These are phyloP conservation scores for Ogataea minuta DNA, from an alignment of 805 yeast genomes.

Conservation along the genomic window DNA sequence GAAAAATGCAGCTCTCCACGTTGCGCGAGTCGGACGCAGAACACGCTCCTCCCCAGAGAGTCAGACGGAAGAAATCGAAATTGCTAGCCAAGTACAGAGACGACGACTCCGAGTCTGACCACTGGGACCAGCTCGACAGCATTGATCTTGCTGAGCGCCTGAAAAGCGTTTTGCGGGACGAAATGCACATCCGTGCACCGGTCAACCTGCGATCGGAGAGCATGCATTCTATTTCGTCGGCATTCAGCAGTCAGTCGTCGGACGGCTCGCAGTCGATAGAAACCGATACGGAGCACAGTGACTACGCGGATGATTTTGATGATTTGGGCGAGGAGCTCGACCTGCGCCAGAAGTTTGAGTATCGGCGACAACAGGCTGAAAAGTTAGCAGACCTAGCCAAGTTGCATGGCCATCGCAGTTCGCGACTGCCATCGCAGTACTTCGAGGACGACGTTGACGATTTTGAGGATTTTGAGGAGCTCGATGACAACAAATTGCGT, in stretches of 20 bases:
- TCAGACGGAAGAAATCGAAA: slow-evolving; percentile 6
- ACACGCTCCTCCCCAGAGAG: slow-evolving; percentile 13
- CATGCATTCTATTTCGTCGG: slow-evolving; percentile 25
- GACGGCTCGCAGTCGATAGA: slow-evolving; percentile 24
- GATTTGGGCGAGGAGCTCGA: slow-evolving; percentile 18
- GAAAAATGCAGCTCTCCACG: slow-evolving; percentile 20
- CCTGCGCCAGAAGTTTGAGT: slow-evolving; percentile 17
- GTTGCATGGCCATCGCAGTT: no score
- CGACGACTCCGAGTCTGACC: slow-evolving; percentile 12
- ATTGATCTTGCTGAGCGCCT: slow-evolving; percentile 16
- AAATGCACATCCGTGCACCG: no score
- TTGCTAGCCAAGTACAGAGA: slow-evolving; percentile 23
- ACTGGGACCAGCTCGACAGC: slow-evolving; percentile 22
- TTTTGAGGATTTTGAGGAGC: slow-evolving; percentile 26
- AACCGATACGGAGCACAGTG: slow-evolving; percentile 34
- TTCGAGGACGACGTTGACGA: slow-evolving; percentile 21
- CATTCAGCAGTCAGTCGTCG: slow-evolving; percentile 19
- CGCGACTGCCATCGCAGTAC: no score
- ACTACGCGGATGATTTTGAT: slow-evolving; percentile 31
- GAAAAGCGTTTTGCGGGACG: no score
- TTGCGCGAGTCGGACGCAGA: slow-evolving; percentile 25
- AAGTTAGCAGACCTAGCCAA: slow-evolving; percentile 1
- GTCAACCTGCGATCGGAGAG: slow-evolving; percentile 23
- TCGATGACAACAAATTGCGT: slow-evolving; percentile 23
- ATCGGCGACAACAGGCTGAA: slow-evolving; percentile 22